phyloP scores from a whole-genome alignment of 306 rosid species.

The Sechiopsis laciniata region DNA sequence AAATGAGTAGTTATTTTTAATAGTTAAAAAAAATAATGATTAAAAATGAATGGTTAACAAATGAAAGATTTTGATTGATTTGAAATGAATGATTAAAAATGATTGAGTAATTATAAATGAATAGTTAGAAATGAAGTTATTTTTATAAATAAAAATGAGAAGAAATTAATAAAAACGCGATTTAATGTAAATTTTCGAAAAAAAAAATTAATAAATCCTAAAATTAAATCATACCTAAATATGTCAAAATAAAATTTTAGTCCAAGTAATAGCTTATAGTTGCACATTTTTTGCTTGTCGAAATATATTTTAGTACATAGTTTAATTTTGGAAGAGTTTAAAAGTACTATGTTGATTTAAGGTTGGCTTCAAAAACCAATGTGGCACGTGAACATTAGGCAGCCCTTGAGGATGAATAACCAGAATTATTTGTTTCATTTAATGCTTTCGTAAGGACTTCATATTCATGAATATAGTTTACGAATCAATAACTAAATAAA shows the following conservation, averaged over 20 bases:
- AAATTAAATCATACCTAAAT: too few species aligned
- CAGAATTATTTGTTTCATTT: slow-evolving; percentile 2
- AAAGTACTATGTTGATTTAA: slow-evolving; percentile 13
- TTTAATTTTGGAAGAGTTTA: not conserved
- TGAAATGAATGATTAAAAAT: too few species aligned
- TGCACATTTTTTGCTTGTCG: not conserved
- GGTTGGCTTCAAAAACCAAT: slow-evolving; percentile 20
- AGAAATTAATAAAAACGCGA: too few species aligned
- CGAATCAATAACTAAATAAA: not conserved
- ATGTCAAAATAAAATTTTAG: not conserved
- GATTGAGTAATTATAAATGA: too few species aligned
- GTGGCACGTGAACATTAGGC: slow-evolving; percentile 13
- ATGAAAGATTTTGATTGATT: too few species aligned
- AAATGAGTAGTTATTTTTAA: too few species aligned
- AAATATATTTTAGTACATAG: not conserved
- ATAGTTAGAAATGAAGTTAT: too few species aligned
- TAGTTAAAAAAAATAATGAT: too few species aligned
- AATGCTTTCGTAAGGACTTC: not conserved
- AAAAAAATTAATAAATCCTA: too few species aligned
- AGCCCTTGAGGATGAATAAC: not conserved
- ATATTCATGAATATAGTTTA: not conserved
- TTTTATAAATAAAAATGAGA: too few species aligned
- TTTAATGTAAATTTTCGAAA: too few species aligned
- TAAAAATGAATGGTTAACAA: too few species aligned
- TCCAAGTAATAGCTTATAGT: not conserved